Evolutionary conservation across 768 basidiomycete genomes (phyloP).

Genomic region (Termitomyces sp.): DNA sequence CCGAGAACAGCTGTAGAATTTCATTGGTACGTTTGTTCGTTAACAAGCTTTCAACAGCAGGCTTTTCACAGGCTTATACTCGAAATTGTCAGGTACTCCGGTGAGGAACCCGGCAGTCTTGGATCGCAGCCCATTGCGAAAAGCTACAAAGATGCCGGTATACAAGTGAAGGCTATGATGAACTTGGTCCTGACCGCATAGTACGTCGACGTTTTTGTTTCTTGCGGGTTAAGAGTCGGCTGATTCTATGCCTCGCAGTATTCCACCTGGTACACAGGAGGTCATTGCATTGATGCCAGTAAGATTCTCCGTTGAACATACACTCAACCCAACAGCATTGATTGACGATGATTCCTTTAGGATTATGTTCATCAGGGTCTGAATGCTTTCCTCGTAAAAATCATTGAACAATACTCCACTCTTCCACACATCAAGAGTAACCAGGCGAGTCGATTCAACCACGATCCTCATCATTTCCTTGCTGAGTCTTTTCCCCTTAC

Average conservation of each 20-base stretch:
- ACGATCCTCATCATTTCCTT: conserved; percentile 10
- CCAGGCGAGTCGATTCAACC: conserved; percentile 24
- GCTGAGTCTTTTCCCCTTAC: neutral
- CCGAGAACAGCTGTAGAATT: conserved; percentile 43
- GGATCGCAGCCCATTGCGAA: conserved; percentile 46
- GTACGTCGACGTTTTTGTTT: conserved; percentile 16
- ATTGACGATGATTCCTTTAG: conserved; percentile 7
- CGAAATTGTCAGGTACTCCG: conserved; percentile 23
- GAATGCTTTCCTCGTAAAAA: conserved; percentile 37
- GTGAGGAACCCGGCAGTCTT: conserved; percentile 47
- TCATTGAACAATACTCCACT: conserved; percentile 40
- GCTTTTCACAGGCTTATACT: neutral
- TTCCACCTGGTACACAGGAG: conserved; percentile 38
- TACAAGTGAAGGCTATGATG: conserved; percentile 37
- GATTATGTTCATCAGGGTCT: conserved; percentile 31
- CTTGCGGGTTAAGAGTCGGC: neutral
- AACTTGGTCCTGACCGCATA: conserved; percentile 45
- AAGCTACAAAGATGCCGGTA: conserved; percentile 38
- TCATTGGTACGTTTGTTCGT: conserved; percentile 37
- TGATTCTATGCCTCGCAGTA: conserved; percentile 29
- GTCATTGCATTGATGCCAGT: conserved; percentile 34
- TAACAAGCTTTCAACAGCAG: neutral
- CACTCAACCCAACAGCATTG: too few relatives aligned
- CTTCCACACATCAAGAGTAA: conserved; percentile 39
- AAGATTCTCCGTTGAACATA: neutral